phyloP scores from a whole-genome alignment of 129 eudicot genomes.

The Escallonia herrerae region DNA sequence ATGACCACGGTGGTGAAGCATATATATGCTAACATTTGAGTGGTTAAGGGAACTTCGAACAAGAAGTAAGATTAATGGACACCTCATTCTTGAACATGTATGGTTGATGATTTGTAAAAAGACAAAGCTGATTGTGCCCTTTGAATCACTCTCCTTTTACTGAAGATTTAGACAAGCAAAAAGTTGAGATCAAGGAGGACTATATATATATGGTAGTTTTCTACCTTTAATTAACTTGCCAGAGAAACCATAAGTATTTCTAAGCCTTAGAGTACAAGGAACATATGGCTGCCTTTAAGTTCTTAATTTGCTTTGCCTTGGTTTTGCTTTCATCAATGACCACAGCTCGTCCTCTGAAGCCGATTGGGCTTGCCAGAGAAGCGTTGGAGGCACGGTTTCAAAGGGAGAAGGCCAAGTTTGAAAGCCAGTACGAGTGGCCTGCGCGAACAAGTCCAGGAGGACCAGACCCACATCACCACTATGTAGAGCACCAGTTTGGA shows the following conservation, averaged over 20 bases:
- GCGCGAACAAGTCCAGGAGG: constrained; percentile 16
- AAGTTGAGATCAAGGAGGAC: neutral
- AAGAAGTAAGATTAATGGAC: neutral
- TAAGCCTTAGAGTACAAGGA: too few species aligned
- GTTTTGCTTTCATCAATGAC: constrained; percentile 1
- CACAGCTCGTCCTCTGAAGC: constrained; percentile 15
- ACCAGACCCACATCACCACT: constrained; percentile 27
- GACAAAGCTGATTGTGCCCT: constrained; percentile 9
- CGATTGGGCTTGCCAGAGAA: constrained; percentile 19
- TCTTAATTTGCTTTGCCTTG: neutral
- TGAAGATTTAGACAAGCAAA: neutral
- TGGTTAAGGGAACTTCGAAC: too few species aligned
- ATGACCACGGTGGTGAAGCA: too few species aligned
- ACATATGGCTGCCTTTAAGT: neutral
- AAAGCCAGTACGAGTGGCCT: neutral
- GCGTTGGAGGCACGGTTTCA: constrained; percentile 17
- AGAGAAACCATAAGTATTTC: too few species aligned
- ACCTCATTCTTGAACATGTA: constrained; percentile 6
- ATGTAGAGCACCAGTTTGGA: neutral
- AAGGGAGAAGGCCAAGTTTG: constrained; percentile 1
- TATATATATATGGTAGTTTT: neutral
- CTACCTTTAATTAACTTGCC: neutral
- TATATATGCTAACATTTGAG: too few species aligned
- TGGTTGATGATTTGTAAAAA: constrained; percentile 1
- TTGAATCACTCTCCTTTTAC: constrained; percentile 4